A percentile compares a stretch with the other conserved stretches of the same genome.
phyloP scores from a whole-genome alignment of 2,329 filamentous ascomycete genomes.

The Penicillium sp. region DNA sequence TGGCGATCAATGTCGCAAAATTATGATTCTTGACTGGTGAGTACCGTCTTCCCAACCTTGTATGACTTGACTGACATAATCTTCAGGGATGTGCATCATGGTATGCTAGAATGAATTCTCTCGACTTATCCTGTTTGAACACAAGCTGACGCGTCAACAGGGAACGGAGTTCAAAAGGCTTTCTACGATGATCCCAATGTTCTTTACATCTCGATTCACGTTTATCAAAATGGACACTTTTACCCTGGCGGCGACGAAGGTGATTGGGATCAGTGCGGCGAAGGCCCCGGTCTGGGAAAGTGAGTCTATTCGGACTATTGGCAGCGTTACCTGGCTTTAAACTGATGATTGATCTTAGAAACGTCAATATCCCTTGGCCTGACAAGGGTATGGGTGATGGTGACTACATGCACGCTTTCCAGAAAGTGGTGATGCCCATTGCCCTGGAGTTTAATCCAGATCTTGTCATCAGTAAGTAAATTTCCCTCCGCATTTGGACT shows the following conservation, averaged over 20 bases:
- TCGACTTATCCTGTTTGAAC: neutral
- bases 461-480: conserved; percentile 69
- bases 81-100: conserved; percentile 69
- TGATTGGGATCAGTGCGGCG: conserved; percentile 61
- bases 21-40: conserved; percentile 92
- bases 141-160: conserved; percentile 44
- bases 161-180: conserved; percentile 94
- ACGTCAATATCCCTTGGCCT: conserved; percentile 71
- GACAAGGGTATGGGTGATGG: conserved; percentile 84
- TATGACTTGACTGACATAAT: conserved; percentile 20
- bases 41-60: conserved; percentile 38
- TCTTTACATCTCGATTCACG: conserved; percentile 92
- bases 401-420: conserved; percentile 95
- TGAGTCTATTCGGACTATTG: conserved; percentile 27
- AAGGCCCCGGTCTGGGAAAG: conserved; percentile 59
- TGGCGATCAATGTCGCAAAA: conserved; percentile 78
- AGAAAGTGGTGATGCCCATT: conserved; percentile 95
- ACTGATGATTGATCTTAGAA: conserved; percentile 41
- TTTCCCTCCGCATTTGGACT: neutral
- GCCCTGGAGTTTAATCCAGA: conserved; percentile 92
- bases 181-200: conserved; percentile 95
- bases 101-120: conserved; percentile 31
- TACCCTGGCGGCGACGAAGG: conserved; percentile 70
- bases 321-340: neutral
- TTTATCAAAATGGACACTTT: conserved; percentile 79